Evolutionary conservation across 257 asterid species (phyloP), one percentile per base, ranked within the genome.

Genomic region (Solanum dulcamara): DNA sequence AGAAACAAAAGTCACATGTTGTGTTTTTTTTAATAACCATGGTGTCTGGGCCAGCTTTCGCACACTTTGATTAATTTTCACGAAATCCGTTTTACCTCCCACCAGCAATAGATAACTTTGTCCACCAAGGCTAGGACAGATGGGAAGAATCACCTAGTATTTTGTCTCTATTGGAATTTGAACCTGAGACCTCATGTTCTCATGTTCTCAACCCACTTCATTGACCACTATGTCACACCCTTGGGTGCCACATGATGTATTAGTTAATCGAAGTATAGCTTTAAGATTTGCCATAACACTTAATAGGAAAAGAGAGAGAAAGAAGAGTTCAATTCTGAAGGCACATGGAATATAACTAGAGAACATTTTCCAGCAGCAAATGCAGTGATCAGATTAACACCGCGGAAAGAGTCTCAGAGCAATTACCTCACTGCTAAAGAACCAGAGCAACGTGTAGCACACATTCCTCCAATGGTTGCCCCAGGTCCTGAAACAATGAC

Each of bases 391-490:
- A 28, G 64, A 48, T 28, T 51, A 67, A 28, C 51, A 22, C 32
- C n/a, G 24, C 38, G 22, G 51, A 7, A 67, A 80, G 7, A 77
- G 89, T 50, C 68, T 81, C 22, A 62, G 37, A 84, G 40, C 84
- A 81, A 89, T 84, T 89, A 96, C 98, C 99, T 96, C 88, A 97
- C 99, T 70, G 98, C 99, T 88, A 97, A 93, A 68, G 99, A 97
- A 85, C 99, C 99, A 85, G 99, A 97, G 91, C 99, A 97, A 28
- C 99, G 99, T 72, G 99, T 97, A 85, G 99, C 98, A 89, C 99
- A 97, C 99, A 97, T 95, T 84, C 99, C 99, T 83, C 99, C 99
- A 70, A 97, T 94, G 81, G 99, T 92, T 87, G 99, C 99, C 88
- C 99, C 99, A 85, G 99, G 99, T 70, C 99, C 99, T 96, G 92